These are phyloP conservation scores for Colletotrichum sojae DNA, from an alignment of 2,329 filamentous ascomycete genomes.

Conservation along the genomic window DNA sequence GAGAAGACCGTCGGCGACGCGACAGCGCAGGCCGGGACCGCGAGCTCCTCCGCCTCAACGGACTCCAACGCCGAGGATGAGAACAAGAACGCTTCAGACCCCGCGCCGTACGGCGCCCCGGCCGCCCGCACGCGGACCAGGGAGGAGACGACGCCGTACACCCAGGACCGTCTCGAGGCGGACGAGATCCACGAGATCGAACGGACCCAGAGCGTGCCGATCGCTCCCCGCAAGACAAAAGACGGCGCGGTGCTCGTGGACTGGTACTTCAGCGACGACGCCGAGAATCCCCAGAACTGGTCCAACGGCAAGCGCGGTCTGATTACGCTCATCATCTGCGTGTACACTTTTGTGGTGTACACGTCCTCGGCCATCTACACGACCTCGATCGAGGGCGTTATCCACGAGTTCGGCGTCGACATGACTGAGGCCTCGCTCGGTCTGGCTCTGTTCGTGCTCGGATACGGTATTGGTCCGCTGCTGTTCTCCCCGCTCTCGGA, in stretches of 20 bases:
- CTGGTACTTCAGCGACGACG: constrained; percentile 69
- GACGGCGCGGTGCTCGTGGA: constrained; percentile 68
- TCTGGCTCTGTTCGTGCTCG: constrained; percentile 74
- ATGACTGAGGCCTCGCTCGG: constrained; percentile 68
- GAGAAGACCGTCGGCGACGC: constrained; percentile 37
- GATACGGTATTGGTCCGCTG: constrained; percentile 75
- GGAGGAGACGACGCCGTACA: constrained; percentile 44
- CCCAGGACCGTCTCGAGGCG: constrained; percentile 52
- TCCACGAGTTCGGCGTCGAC: constrained; percentile 66
- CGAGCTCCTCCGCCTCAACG: constrained; percentile 32
- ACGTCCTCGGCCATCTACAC: constrained; percentile 64
- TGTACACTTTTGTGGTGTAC: constrained; percentile 75
- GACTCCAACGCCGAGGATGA: constrained; percentile 25
- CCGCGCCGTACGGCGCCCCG: constrained; percentile 25
- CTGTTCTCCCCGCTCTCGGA: constrained; percentile 77
- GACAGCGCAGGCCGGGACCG: not conserved
- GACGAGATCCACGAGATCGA: constrained; percentile 56
- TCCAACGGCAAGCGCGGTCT: constrained; percentile 56
- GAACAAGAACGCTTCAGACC: constrained; percentile 27
- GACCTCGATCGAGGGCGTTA: constrained; percentile 62
- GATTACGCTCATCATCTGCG: constrained; percentile 61
- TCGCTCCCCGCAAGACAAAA: constrained; percentile 63
- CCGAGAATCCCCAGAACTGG: constrained; percentile 71
- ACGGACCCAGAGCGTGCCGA: constrained; percentile 62
- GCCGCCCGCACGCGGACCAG: constrained; percentile 27